These are phyloP conservation scores for Botryotinia narcissicola DNA, from an alignment of 2,329 filamentous ascomycete genomes.

Conservation along the genomic window DNA sequence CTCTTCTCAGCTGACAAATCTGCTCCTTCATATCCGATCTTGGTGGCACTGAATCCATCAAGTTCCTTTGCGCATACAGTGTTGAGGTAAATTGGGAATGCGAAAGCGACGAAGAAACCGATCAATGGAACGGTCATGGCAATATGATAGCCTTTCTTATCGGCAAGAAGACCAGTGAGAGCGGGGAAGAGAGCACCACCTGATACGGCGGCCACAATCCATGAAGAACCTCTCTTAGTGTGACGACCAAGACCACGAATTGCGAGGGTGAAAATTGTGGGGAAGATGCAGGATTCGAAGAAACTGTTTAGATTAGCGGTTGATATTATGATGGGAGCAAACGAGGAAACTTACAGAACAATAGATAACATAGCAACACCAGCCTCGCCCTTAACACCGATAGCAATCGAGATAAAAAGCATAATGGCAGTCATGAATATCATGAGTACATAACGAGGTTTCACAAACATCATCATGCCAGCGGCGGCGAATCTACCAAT, in stretches of 20 bases:
- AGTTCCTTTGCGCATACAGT: slow-evolving; percentile 37
- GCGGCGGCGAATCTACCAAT: slow-evolving; percentile 69
- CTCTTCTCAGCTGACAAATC: slow-evolving; percentile 9
- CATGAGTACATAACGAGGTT: slow-evolving; percentile 66
- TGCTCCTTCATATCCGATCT: slow-evolving; percentile 37
- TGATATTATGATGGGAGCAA: neutral
- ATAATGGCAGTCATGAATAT: slow-evolving; percentile 61
- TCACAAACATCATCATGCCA: slow-evolving; percentile 58
- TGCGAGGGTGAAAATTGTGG: slow-evolving; percentile 75
- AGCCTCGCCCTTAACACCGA: slow-evolving; percentile 44
- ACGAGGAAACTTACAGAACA: slow-evolving; percentile 46
- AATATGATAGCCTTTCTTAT: slow-evolving; percentile 17
- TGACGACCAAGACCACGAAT: slow-evolving; percentile 75
- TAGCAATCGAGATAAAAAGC: slow-evolving; percentile 46
- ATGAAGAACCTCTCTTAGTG: slow-evolving; percentile 75
- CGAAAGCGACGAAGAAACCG: slow-evolving; percentile 39
- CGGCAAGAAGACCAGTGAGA: slow-evolving; percentile 23
- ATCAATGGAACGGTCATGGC: slow-evolving; percentile 38
- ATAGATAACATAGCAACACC: slow-evolving; percentile 63
- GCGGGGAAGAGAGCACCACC: slow-evolving; percentile 35
- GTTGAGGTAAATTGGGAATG: slow-evolving; percentile 40
- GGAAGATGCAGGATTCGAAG: slow-evolving; percentile 79
- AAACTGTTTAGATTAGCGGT: slow-evolving; percentile 39
- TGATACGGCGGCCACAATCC: slow-evolving; percentile 56
- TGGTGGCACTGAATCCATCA: slow-evolving; percentile 40